A percentile compares a stretch with the other conserved stretches of the same genome.
phyloP scores from a whole-genome alignment of 108 stramenopile genomes.

The Mayamaea pseudoterrestris region DNA sequence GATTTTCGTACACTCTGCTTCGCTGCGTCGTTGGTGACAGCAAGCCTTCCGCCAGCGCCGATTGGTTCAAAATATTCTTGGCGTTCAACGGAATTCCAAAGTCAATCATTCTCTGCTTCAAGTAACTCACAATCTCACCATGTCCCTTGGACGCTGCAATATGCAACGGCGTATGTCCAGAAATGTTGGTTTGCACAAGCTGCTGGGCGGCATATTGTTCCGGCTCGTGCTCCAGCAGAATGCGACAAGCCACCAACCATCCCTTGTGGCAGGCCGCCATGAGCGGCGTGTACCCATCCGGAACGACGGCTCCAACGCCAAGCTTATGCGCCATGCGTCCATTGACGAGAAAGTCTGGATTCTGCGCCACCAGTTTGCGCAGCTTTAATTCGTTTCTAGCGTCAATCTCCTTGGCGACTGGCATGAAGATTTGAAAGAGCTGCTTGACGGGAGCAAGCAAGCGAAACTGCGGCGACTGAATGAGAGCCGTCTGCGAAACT shows the following conservation, averaged over 20 bases:
- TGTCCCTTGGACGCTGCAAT: conserved; percentile 55
- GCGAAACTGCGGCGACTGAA: too few species aligned
- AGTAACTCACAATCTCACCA: conserved; percentile 33
- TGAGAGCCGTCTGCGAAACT: too few species aligned
- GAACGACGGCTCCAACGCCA: conserved; percentile 28
- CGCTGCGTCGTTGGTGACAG: conserved; percentile 57
- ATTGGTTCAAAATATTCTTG: not conserved
- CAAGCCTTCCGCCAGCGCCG: conserved; percentile 40
- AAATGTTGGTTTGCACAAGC: conserved; percentile 25
- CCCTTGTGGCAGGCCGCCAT: conserved; percentile 42
- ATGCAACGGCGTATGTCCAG: conserved; percentile 75
- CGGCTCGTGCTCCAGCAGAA: conserved; percentile 17
- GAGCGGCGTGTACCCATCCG: conserved; percentile 71
- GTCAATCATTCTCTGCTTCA: conserved; percentile 9
- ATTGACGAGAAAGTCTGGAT: not conserved
- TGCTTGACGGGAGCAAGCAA: too few species aligned
- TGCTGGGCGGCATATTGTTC: not conserved
- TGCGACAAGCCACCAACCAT: conserved; percentile 13
- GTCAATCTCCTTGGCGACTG: too few species aligned
- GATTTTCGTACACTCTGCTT: conserved; percentile 34
- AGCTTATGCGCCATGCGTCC: not conserved
- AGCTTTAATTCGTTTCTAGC: too few species aligned
- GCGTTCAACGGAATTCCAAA: conserved; percentile 3
- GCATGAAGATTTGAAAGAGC: too few species aligned
- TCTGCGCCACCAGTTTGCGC: too few species aligned